Evolutionary conservation across 495 filamentous ascomycete species (phyloP).

Genomic region (Aspergillus cristatus): DNA sequence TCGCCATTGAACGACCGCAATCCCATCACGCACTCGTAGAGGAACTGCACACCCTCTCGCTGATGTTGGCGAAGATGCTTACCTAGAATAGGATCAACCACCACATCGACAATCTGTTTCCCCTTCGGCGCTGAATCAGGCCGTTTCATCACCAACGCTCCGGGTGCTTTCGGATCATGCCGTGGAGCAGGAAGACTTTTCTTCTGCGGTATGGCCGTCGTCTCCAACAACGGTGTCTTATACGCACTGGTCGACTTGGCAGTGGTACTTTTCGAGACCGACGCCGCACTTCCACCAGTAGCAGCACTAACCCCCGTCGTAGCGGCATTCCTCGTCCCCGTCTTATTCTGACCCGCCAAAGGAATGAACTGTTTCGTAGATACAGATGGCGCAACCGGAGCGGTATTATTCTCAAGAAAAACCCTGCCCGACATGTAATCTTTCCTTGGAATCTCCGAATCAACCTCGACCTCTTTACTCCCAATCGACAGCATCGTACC

Average conservation of each 20-base stretch:
- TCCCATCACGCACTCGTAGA: constrained; percentile 84
- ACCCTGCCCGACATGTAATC: constrained; percentile 54
- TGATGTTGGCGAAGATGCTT: constrained; percentile 66
- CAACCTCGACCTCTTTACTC: constrained; percentile 69
- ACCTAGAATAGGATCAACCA: constrained; percentile 63
- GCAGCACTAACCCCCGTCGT: not conserved
- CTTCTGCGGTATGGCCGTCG: constrained; percentile 40
- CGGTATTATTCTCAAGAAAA: constrained; percentile 29
- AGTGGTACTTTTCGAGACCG: constrained; percentile 12
- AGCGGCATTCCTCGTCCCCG: not conserved
- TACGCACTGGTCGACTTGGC: constrained; percentile 31
- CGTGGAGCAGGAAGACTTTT: constrained; percentile 45
- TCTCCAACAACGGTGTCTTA: constrained; percentile 53
- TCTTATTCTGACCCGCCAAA: constrained; percentile 7
- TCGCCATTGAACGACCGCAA: constrained; percentile 61
- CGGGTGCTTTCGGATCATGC: constrained; percentile 53
- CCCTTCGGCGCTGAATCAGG: constrained; percentile 47
- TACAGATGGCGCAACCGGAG: constrained; percentile 4
- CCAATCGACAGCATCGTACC: constrained; percentile 56
- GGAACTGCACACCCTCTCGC: constrained; percentile 64
- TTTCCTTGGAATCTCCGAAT: constrained; percentile 51
- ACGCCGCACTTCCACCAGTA: constrained; percentile 11
- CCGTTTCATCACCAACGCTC: constrained; percentile 63
- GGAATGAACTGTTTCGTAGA: constrained; percentile 17
- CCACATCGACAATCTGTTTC: constrained; percentile 68